phyloP scores from a whole-genome alignment of 306 rosid species.

The Echinosophora koreensis region DNA sequence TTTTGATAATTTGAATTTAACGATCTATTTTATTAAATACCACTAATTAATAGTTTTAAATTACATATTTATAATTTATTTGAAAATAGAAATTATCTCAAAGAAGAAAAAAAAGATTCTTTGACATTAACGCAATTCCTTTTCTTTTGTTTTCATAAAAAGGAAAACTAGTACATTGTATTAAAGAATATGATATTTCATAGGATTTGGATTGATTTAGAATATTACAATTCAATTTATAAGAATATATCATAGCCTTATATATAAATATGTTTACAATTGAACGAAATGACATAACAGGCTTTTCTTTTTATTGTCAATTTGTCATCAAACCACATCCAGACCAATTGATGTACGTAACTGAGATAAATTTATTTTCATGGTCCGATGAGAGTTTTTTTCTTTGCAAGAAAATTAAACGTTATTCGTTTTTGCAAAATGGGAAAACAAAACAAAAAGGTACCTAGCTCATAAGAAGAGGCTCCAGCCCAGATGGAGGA shows the following conservation, averaged over 20 bases:
- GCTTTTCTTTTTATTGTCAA: too few relatives aligned
- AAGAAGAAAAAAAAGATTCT: background rate
- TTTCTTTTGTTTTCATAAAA: background rate
- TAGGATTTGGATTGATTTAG: too few relatives aligned
- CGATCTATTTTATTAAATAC: background rate
- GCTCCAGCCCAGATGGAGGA: too few relatives aligned
- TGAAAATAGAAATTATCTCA: background rate
- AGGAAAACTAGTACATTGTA: background rate
- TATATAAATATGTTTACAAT: background rate
- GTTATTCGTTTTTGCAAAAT: too few relatives aligned
- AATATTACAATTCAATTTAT: background rate
- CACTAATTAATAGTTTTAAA: background rate
- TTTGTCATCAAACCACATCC: too few relatives aligned
- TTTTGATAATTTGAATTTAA: background rate
- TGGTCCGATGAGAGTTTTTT: too few relatives aligned
- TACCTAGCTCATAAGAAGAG: too few relatives aligned
- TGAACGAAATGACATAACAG: background rate
- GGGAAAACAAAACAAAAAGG: too few relatives aligned
- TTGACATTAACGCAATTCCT: background rate
- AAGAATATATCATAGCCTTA: too few relatives aligned
- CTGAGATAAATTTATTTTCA: background rate
- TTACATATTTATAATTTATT: background rate
- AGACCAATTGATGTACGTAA: background rate
- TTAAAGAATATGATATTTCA: too few relatives aligned
- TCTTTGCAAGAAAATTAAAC: too few relatives aligned